Base-by-base conservation (phyloP, 305 asterid species). In the Fraxinus albicans region DNA sequence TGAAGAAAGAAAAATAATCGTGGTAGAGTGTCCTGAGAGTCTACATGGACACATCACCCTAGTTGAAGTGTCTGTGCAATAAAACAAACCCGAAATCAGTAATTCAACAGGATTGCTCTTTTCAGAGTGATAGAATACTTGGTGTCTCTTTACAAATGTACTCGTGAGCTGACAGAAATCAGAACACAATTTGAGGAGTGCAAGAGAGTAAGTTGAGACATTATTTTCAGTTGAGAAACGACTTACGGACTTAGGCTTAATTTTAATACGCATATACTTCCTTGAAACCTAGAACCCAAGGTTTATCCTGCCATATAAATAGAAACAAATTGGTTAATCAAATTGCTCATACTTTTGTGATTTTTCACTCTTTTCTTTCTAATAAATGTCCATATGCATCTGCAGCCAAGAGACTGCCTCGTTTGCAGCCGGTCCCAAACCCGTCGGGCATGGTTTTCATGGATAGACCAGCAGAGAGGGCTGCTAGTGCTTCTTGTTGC, bases 321-420 rank as follows among this genome's bases (percentile, higher is more conserved):
- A 63, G 31, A 63, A 63, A 63, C 29, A 19, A 23, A 8, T 63
- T 0, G 8, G 72, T 23, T 63, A 63, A 55, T 3, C 8, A 6
- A 4, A 23, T 29, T 36, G 12, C 73, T 79, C 79, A 10, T 36
- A 17, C n/a, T 13, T 12, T 31, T n/a, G 38, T 38, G 34, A 19
- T 5, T 70, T 47, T 33, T 1, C 55, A 25, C 17, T 47, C 25
- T 6, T 23, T 67, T 60, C 50, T 27, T 74, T 33, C 36, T 55
- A 69, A 12, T 17, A 10, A 73, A 82, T 77, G 33, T 60, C 17
- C 34, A 25, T 42, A 31, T 88, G 82, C 65, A 70, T 72, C 40
- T 88, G 78, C 98, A 94, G 98, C 98, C 2, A 91, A 92, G 91
- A 90, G 93, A 89, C 81, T 94, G 87, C 97, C 98, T 31, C 95